Base-by-base conservation (phyloP, 2,329 filamentous ascomycete species). In the Aspergillus sp. region DNA sequence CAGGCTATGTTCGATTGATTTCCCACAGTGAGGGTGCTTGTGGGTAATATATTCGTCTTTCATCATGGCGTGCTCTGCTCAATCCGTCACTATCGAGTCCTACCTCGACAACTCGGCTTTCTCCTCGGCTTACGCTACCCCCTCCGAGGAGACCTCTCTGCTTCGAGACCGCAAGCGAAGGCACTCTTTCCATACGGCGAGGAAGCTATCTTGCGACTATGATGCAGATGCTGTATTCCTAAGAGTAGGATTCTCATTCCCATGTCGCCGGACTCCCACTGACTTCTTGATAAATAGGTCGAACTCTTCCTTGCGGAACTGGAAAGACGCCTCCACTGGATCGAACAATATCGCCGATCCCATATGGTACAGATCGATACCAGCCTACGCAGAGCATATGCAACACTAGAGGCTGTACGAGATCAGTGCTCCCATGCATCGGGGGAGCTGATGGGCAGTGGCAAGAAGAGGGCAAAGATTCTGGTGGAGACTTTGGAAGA, bases 401-500 rank as follows among this genome's bases (percentile, higher is more conserved):
- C 87, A 15, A 96, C 93, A 0, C 81, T 99, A 2, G 89, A 93
- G 69, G 87, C 91, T 7, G 93, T 99, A 25, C 87, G 93, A 60
- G 88, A 91, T 64, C 87, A 91, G 67, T 99, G 95, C 75, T 91
- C 91, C 40, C 87, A 93, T 63, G 92, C 93, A 19, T 96, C 93
- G 1, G 93, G 91, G 61, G 93, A 95, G 70, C 85, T 97, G 47
- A 86, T 98, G 65, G 95, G 92, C 56, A 90, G 90, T 39, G 93
- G 95, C 21, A 88, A 90, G 52, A 86, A 91, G 63, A 85, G 92
- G 60, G 87, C 96, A 59, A 90, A 91, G 63, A 86, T 98, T 58
- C 88, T 98, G 79, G 91, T 99, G 35, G 93, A 98, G 67, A 96
- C 92, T 0, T 80, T 99, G 14, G 95, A 99, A 74, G 83, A 84